phyloP scores from a whole-genome alignment of 1,139 yeast species.

The Magnusiomyces suaveolens region DNA sequence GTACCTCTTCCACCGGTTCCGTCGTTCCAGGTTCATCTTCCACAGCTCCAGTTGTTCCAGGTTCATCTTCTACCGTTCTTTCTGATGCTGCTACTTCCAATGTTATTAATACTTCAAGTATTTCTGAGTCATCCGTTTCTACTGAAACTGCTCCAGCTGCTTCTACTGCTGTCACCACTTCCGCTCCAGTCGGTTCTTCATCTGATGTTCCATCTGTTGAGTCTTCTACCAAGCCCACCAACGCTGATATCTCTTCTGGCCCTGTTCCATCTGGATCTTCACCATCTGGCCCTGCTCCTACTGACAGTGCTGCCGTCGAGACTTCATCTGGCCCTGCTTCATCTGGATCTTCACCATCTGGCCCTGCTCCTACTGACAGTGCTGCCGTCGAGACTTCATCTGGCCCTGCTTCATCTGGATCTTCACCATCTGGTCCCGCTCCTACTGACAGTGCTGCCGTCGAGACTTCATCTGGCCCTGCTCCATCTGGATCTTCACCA shows the following conservation, averaged over 20 bases:
- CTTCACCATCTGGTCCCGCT: too few relatives aligned
- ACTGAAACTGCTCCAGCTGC: background rate
- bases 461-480: too few relatives aligned
- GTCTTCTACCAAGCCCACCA: background rate
- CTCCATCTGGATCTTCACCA: too few relatives aligned
- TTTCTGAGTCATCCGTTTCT: background rate
- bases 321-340: background rate
- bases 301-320: background rate
- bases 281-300: background rate
- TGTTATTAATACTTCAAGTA: background rate
- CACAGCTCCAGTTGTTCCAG: background rate
- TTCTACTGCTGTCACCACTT: background rate
- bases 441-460: too few relatives aligned
- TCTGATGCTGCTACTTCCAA: background rate
- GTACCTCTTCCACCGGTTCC: background rate
- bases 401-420: too few relatives aligned
- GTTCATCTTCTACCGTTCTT: background rate
- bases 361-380: background rate
- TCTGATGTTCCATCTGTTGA: background rate
- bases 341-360: background rate
- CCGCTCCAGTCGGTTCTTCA: background rate
- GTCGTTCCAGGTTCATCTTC: too few relatives aligned
- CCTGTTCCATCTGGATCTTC: too few relatives aligned
- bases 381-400: too few relatives aligned
- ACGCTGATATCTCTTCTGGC: background rate